Base-by-base conservation (phyloP, 2,329 filamentous ascomycete species). In the Clonostachys sp. region DNA sequence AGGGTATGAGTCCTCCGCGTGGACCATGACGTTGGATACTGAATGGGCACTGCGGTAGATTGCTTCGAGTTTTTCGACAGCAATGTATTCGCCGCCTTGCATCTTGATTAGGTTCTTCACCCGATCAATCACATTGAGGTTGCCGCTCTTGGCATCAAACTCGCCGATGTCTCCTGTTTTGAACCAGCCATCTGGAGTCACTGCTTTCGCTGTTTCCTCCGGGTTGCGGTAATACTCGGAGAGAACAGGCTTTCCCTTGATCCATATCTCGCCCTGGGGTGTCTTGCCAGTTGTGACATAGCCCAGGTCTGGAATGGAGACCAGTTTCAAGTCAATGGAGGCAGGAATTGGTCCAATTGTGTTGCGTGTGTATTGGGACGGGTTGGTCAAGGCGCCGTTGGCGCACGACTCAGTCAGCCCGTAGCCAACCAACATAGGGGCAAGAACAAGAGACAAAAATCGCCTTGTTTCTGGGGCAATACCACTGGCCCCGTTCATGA, bases 401-500 rank as follows among this genome's bases (percentile, higher is more conserved):
- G 91, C 91, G 60, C 95, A 96, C 1, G 91, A 88, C 70, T 99
- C 94, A 2, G 94, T 99, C 65, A 99, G 75, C 43, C 94, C 94
- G 65, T 92, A 99, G 33, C 92, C 94, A 53, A 78, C 82, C 56
- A 99, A 84, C 92, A 99, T 96, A 33, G 94, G 94, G 18, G 90
- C 91, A 46, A 99, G 83, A 41, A 91, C 87, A 71, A 96, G 81
- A 40, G 91, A 96, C 61, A 97, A 80, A 74, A 99, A 97, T 51
- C 69, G 97, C 92, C 33, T 81, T 67, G 60, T 97, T 87, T 60
- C 83, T 76, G 67, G 92, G 12, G 94, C 92, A 49, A 89, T 94
- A 44, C 94, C 94, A 49, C 87, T 91, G 47, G 95, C 78, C 84
- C 96, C 87, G 53, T 77, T 79, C 53, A 76, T 79, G 42, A 79